Evolutionary conservation across 169 alveolate species (phyloP), one percentile per base, ranked within the genome.

Genomic region (Eimeria necatrix): DNA sequence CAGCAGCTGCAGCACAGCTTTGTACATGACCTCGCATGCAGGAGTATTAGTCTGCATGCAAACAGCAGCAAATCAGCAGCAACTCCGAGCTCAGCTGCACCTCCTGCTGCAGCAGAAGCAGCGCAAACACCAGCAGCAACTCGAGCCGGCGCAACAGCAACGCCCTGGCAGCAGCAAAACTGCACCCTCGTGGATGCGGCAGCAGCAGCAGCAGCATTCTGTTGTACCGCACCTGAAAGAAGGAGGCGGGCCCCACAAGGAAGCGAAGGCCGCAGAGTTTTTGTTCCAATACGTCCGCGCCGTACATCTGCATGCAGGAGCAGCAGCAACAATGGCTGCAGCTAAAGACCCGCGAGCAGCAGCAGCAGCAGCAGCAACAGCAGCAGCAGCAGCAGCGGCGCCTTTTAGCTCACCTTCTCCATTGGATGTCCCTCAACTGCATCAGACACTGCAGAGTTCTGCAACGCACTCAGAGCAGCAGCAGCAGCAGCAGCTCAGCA

Each of bases 1-100:
- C 70, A 70, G 48, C 22, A 48, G 53, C 49, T 70, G 60, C 85
- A 87, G 73, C 94, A 74, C 85, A 0, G 83, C 73, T 49, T 70
- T 60, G 56, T 88, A 93, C 85, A 95, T 84, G 24, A 64, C 70
- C 51, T 78, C 94, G 81, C 96, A 93, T 0, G 96, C 94, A 26
- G 51, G 84, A 22, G 96, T 93, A 60, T 95, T 95, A n/a, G 97
- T 95, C 94, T 95, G 97, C 49, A 89, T 4, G 81, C 81, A 71
- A 18, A 68, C 10, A 10, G 46, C 81, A n/a, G 81, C 46, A n/a
- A n/a, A n/a, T 3, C 4, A 61, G n/a, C 73, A 61, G 73, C 20
- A 14, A 56, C 64, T 56, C 14, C 14, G 64, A 14, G n/a, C n/a
- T n/a, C n/a, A n/a, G n/a, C n/a, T n/a, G n/a, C n/a, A n/a, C n/a